phyloP scores from a whole-genome alignment of 2,329 filamentous ascomycete species.

The Bipolaris sorokiniana region DNA sequence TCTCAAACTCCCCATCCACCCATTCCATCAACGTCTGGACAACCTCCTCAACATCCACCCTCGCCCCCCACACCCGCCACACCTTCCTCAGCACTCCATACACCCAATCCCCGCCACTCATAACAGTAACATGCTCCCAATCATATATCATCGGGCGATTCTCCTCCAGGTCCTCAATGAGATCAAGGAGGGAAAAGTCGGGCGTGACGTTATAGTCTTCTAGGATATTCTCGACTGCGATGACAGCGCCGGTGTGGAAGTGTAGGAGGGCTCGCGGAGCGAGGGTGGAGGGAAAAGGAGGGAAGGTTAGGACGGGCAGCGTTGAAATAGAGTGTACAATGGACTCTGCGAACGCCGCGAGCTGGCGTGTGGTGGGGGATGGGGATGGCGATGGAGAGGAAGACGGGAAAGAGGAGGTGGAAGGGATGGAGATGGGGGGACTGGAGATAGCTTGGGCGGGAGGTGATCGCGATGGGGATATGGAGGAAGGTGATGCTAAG shows the following conservation, averaged over 20 bases:
- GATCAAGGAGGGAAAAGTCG: too few species aligned
- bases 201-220: not conserved
- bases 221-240: conserved; percentile 13
- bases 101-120: conserved; percentile 12
- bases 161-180: conserved; percentile 4
- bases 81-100: not conserved
- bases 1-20: conserved; percentile 6
- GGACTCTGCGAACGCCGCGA: too few species aligned
- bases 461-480: too few species aligned
- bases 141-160: conserved; percentile 5
- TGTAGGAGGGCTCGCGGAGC: not conserved
- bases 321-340: too few species aligned
- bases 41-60: not conserved
- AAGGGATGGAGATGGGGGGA: too few species aligned
- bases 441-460: too few species aligned
- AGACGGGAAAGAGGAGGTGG: too few species aligned
- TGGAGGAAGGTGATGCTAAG: too few species aligned
- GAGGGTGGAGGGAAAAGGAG: not conserved
- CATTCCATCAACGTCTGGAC: not conserved
- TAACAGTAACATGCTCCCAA: conserved; percentile 8
- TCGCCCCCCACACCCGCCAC: not conserved
- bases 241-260: conserved; percentile 10
- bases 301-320: too few species aligned
- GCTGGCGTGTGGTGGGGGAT: too few species aligned
- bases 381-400: too few species aligned